Evolutionary conservation across 1,284 basidiomycete genomes (phyloP).

Genomic region (Serendipita sp.): DNA sequence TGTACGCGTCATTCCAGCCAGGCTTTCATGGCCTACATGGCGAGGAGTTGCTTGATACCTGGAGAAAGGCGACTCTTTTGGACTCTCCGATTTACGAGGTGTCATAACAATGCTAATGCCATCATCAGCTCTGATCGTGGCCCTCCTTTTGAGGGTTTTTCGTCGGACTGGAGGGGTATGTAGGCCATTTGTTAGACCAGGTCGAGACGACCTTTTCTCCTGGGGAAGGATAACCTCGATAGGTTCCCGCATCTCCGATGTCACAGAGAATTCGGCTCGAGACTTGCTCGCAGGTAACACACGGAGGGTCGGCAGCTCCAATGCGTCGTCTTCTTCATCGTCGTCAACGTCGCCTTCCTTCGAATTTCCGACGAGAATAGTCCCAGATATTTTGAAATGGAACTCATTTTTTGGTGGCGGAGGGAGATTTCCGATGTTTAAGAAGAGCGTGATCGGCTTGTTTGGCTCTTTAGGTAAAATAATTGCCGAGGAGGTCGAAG

Average conservation of each 20-base stretch:
- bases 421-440: conserved; percentile 65
- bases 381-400: conserved; percentile 49
- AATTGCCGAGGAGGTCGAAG: conserved; percentile 15
- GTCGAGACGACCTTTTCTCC: background rate
- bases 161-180: background rate
- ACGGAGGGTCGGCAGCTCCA: background rate
- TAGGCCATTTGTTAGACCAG: background rate
- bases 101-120: background rate
- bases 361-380: conserved; percentile 33
- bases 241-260: background rate
- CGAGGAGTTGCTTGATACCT: background rate
- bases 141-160: background rate
- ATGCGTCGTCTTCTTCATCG: background rate
- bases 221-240: background rate
- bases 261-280: background rate
- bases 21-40: too few relatives aligned
- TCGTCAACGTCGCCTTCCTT: background rate
- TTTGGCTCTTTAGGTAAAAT: conserved; percentile 29
- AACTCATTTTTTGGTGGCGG: conserved; percentile 47
- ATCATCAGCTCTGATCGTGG: background rate
- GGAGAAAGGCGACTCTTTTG: background rate
- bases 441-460: conserved; percentile 45
- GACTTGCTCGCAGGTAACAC: background rate
- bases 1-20: background rate
- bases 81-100: background rate